Evolutionary conservation across 305 asterid species (phyloP).

Genomic region (Fraxinus nigra): DNA sequence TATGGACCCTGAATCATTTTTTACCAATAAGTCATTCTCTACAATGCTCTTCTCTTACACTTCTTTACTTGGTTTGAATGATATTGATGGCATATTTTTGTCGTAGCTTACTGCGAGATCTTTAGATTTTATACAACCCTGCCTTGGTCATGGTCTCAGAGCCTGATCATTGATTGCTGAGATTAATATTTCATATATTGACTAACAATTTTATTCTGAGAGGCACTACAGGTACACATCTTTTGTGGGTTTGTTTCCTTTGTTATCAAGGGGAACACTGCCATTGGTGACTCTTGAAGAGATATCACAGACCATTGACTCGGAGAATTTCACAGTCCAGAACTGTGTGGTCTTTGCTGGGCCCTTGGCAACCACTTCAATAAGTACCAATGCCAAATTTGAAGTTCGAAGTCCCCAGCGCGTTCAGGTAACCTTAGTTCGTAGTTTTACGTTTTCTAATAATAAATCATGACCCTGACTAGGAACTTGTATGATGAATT

Average conservation of each 20-base stretch:
- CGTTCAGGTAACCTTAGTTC: slow-evolving; percentile 58
- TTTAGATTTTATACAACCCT: background rate
- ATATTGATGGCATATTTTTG: background rate
- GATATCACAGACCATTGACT: slow-evolving; percentile 84
- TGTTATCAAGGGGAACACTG: slow-evolving; percentile 59
- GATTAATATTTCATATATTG: background rate
- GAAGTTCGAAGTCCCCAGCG: slow-evolving; percentile 95
- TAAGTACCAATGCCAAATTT: slow-evolving; percentile 78
- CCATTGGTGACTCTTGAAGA: slow-evolving; percentile 73
- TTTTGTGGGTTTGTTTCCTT: slow-evolving; percentile 69
- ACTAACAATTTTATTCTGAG: background rate
- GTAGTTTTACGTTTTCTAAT: background rate
- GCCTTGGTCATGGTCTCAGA: background rate
- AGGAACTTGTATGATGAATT: background rate
- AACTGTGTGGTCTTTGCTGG: slow-evolving; percentile 73
- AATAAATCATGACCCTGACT: background rate
- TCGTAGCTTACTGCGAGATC: background rate
- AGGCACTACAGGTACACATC: slow-evolving; percentile 64
- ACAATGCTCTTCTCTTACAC: background rate
- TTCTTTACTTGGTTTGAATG: background rate
- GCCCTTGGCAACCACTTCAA: slow-evolving; percentile 73
- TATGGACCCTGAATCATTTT: background rate
- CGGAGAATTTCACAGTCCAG: slow-evolving; percentile 62
- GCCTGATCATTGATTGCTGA: background rate
- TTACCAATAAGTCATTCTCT: background rate